Evolutionary conservation across 805 yeast species (phyloP).

Genomic region (Candida stauntonica): DNA sequence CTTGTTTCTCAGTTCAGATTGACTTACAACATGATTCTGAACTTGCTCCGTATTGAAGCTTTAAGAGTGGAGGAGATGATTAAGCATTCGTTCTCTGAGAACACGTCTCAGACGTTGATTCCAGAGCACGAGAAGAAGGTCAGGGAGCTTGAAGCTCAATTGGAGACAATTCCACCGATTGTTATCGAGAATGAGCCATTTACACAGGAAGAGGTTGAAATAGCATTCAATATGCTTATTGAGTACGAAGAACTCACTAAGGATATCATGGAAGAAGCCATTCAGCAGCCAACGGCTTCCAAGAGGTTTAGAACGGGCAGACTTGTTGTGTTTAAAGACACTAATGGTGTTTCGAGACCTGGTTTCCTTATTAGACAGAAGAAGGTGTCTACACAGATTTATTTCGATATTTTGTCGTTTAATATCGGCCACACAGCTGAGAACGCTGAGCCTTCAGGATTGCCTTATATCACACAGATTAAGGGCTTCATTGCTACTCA

Average conservation of each 20-base stretch:
- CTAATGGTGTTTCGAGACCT: conserved; percentile 33
- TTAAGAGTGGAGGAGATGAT: conserved; percentile 97
- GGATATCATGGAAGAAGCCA: conserved; percentile 43
- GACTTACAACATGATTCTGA: conserved; percentile 93
- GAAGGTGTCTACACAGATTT: conserved; percentile 10
- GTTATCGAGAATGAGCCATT: conserved; percentile 31
- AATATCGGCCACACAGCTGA: conserved; percentile 34
- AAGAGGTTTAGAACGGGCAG: conserved; percentile 50
- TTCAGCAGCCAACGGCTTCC: conserved; percentile 43
- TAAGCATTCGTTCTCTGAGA: conserved; percentile 91
- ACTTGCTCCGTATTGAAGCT: conserved; percentile 88
- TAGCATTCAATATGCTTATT: conserved; percentile 39
- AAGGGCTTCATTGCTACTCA: conserved; percentile 24
- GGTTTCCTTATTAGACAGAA: conserved; percentile 51
- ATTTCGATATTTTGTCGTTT: conserved; percentile 40
- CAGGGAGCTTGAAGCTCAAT: conserved; percentile 43
- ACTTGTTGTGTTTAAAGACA: conserved; percentile 53
- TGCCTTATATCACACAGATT: conserved; percentile 33
- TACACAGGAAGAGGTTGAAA: conserved; percentile 39
- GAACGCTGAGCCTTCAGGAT: conserved; percentile 28
- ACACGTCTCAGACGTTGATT: conserved; percentile 73
- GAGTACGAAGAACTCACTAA: conserved; percentile 43
- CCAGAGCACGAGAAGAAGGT: conserved; percentile 81
- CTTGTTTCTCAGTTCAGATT: conserved; percentile 87
- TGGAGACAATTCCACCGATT: conserved; percentile 34